Evolutionary conservation across 345 rosid species (phyloP).

Genomic region (Eucalyptus regnans): DNA sequence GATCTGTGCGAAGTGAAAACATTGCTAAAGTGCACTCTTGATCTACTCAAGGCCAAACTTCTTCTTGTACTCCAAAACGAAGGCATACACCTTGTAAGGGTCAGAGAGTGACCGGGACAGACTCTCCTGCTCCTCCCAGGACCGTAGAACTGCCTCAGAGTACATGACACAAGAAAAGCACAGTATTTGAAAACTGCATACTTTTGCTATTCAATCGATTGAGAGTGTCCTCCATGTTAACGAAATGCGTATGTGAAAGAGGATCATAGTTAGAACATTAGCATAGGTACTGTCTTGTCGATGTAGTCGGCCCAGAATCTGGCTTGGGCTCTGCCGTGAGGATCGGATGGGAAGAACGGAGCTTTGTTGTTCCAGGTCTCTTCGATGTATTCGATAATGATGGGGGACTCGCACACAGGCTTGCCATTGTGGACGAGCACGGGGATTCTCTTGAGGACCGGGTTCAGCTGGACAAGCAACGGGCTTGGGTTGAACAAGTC

Average conservation of each 20-base stretch:
- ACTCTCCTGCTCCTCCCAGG: no score
- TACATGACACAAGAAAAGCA: no score
- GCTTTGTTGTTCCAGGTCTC: not conserved
- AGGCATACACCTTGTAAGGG: no score
- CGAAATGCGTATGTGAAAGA: no score
- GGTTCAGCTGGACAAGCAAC: not conserved
- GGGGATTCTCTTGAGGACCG: not conserved
- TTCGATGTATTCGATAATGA: not conserved
- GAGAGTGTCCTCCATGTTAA: no score
- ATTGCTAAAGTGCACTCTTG: no score
- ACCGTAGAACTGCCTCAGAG: no score
- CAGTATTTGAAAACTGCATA: not conserved
- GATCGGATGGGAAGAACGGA: not conserved
- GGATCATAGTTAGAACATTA: not conserved
- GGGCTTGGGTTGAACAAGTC: not conserved
- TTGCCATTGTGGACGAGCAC: not conserved
- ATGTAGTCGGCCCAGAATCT: conserved; percentile 1
- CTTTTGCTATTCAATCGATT: not conserved
- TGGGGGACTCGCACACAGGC: not conserved
- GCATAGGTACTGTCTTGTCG: not conserved
- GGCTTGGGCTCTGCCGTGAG: not conserved
- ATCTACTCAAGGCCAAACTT: no score
- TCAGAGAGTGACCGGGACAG: no score
- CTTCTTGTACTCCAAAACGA: no score
- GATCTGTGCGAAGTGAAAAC: not conserved